phyloP scores from a whole-genome alignment of 306 rosid species.

The Pyrus pyrifolia region DNA sequence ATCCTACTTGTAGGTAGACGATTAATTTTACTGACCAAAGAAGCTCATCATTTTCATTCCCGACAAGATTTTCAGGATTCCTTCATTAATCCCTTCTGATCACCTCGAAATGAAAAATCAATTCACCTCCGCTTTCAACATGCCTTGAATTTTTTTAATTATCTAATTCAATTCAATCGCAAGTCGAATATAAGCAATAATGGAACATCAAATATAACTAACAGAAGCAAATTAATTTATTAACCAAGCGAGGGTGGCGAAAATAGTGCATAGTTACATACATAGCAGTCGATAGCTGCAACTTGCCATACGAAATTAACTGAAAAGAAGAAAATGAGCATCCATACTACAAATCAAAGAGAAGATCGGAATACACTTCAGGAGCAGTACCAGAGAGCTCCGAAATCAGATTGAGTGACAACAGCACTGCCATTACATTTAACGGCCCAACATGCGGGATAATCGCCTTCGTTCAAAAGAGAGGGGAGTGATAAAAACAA shows the following conservation, averaged over 20 bases:
- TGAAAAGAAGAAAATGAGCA: not conserved
- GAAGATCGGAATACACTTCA: not conserved
- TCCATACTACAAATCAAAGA: not conserved
- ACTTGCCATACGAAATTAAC: not conserved
- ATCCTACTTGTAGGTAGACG: too few relatives aligned
- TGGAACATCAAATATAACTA: not conserved
- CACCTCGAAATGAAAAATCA: not conserved
- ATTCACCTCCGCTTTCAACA: too few relatives aligned
- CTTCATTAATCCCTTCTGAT: too few relatives aligned
- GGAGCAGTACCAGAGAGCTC: not conserved
- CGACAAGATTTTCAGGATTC: too few relatives aligned
- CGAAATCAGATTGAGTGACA: not conserved
- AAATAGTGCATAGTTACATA: slow-evolving; percentile 1
- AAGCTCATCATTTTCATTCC: too few relatives aligned
- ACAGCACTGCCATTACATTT: not conserved
- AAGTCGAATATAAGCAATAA: not conserved
- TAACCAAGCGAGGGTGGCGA: not conserved
- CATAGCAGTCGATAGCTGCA: slow-evolving; percentile 1
- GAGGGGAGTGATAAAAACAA: not conserved
- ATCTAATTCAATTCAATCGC: too few relatives aligned
- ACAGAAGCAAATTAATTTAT: not conserved
- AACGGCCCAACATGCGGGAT: not conserved
- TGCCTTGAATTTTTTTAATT: too few relatives aligned
- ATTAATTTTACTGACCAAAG: too few relatives aligned
- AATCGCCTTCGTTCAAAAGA: not conserved